Percentiles rank a stretch among this genome's conserved stretches.
Conservation (phyloP, 371 early-diverging fungal genomes). For the Rhizomucor pusillus region DNA sequence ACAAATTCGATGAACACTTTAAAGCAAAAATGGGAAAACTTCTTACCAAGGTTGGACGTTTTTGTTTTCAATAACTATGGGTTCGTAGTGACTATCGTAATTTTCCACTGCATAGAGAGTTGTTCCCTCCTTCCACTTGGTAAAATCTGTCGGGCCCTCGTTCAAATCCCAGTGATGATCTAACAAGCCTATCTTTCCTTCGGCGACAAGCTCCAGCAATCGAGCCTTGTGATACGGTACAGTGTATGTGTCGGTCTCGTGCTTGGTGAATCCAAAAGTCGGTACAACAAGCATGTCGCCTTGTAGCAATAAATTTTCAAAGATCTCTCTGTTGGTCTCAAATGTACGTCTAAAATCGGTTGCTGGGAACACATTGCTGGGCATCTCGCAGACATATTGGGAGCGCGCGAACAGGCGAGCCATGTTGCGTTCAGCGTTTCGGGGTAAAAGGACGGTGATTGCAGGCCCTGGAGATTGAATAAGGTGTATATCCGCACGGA, state of each 20-base stretch:
- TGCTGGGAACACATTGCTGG: conserved; percentile 35
- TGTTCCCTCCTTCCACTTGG: conserved; percentile 33
- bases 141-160: conserved; percentile 40
- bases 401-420: conserved; percentile 43
- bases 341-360: conserved; percentile 38
- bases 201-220: conserved; percentile 22
- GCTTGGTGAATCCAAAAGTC: conserved; percentile 30
- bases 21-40: background rate
- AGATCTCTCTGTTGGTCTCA: conserved; percentile 31
- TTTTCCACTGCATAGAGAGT: conserved; percentile 37
- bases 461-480: conserved; percentile 17
- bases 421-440: conserved; percentile 49
- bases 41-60: conserved; percentile 42
- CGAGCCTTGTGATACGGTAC: conserved; percentile 31
- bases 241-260: conserved; percentile 12
- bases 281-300: conserved; percentile 47
- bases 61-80: conserved; percentile 43
- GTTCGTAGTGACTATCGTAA: conserved; percentile 49
- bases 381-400: conserved; percentile 36
- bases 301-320: conserved; percentile 21
- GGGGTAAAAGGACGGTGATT: conserved; percentile 32
- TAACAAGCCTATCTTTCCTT: conserved; percentile 25
- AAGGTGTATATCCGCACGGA: conserved; percentile 40
- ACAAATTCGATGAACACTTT: background rate
- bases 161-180: conserved; percentile 47